A percentile compares a stretch with the other conserved stretches of the same genome.
These are phyloP conservation scores for Drosera spatulata DNA, from an alignment of 179 eudicot species.

Conservation along the genomic window DNA sequence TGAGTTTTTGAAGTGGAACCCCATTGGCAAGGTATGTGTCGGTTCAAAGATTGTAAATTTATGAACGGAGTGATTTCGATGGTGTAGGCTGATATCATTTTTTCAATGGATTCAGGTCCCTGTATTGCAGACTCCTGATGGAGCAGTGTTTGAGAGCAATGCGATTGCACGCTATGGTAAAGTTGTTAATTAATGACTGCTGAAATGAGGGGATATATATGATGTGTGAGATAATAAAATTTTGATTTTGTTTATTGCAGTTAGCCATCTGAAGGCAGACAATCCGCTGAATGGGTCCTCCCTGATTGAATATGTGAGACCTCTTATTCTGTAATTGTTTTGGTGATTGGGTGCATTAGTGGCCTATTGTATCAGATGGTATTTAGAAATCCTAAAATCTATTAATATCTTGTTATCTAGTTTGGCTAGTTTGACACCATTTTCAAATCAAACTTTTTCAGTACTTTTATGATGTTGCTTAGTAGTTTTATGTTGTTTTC, in stretches of 20 bases:
- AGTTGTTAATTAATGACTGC: too few relatives aligned
- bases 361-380: too few relatives aligned
- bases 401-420: too few relatives aligned
- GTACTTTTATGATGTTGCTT: neutral
- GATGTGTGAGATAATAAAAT: neutral
- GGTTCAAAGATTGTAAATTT: neutral
- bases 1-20: constrained; percentile 78
- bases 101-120: constrained; percentile 42
- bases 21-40: constrained; percentile 68
- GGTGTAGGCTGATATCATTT: neutral
- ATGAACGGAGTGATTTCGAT: neutral
- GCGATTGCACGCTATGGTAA: constrained; percentile 80
- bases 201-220: too few relatives aligned
- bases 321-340: neutral
- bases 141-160: constrained; percentile 71
- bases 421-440: too few relatives aligned
- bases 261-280: constrained; percentile 28
- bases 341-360: too few relatives aligned
- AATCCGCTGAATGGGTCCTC: constrained; percentile 46
- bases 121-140: constrained; percentile 75
- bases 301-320: constrained; percentile 37
- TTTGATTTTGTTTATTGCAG: constrained; percentile 19
- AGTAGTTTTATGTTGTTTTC: too few relatives aligned
- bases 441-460: too few relatives aligned
- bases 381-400: too few relatives aligned